Conservation (phyloP, 1,284 basidiomycete species). For the Pseudozyma pruni region DNA sequence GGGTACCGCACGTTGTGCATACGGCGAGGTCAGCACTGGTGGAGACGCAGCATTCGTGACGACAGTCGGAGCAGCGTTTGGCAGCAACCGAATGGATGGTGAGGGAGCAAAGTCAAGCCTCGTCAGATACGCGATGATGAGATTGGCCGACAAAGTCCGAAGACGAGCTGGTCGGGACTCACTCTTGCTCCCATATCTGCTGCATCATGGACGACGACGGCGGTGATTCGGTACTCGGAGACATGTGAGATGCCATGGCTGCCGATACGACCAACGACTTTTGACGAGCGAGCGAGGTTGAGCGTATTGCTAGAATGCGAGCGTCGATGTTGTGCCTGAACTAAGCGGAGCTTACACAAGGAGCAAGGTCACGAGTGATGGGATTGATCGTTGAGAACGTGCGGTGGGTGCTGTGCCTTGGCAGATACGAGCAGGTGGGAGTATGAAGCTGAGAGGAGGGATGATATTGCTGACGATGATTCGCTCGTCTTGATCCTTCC, state of each 20-base stretch:
- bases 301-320: not conserved
- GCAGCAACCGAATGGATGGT: too few relatives aligned
- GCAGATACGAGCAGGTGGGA: too few relatives aligned
- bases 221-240: not conserved
- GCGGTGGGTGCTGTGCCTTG: not conserved
- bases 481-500: too few relatives aligned
- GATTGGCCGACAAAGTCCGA: constrained; percentile 3
- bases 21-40: constrained; percentile 37
- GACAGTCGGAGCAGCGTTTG: not conserved
- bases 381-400: too few relatives aligned
- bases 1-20: constrained; percentile 36
- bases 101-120: not conserved
- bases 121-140: too few relatives aligned
- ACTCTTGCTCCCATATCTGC: constrained; percentile 30
- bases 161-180: constrained; percentile 4
- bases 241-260: not conserved
- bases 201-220: constrained; percentile 9
- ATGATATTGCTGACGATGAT: too few relatives aligned
- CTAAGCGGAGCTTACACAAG: too few relatives aligned
- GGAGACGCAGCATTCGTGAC: not conserved
- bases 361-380: too few relatives aligned
- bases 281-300: not conserved
- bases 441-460: too few relatives aligned
- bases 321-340: not conserved
- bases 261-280: not conserved